Percentiles rank a stretch among this genome's conserved stretches.
These are phyloP conservation scores for Clonostachys byssicola DNA, from an alignment of 2,329 filamentous ascomycete genomes.

Conservation along the genomic window DNA sequence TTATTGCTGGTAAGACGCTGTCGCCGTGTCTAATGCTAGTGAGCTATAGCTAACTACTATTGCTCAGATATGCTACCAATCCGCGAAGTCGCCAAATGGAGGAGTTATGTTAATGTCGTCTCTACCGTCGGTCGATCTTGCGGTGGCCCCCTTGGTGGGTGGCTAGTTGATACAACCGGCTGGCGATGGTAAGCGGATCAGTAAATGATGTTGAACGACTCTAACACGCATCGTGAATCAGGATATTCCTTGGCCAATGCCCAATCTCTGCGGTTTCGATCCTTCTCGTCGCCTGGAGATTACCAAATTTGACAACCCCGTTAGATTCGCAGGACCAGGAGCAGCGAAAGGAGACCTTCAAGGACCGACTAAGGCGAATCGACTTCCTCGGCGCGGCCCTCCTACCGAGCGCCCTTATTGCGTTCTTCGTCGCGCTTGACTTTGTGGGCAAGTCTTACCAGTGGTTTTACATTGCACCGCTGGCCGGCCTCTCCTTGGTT, in stretches of 20 bases:
- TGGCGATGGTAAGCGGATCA: conserved; percentile 6
- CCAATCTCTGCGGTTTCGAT: not conserved
- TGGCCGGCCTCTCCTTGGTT: not conserved
- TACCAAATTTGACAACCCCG: not conserved
- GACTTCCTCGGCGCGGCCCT: not conserved
- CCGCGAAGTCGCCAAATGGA: conserved; percentile 5
- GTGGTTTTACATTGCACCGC: not conserved
- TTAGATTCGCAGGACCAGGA: not conserved
- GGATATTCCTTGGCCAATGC: conserved; percentile 1
- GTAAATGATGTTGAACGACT: not conserved
- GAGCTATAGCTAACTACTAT: not conserved
- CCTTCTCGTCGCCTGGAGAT: not conserved
- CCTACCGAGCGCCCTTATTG: not conserved
- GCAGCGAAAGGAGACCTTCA: not conserved
- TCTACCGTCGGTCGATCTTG: conserved; percentile 3
- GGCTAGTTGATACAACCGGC: conserved; percentile 3
- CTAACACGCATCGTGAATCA: not conserved
- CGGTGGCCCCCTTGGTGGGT: conserved; percentile 5
- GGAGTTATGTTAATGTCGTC: conserved; percentile 7
- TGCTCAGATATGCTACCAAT: conserved; percentile 4
- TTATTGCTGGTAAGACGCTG: not conserved
- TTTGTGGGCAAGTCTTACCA: not conserved
- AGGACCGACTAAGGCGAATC: not conserved
- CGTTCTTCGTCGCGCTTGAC: not conserved
- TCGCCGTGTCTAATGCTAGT: not conserved